phyloP scores from a whole-genome alignment of 169 alveolate species.

The Miamiensis avidus region DNA sequence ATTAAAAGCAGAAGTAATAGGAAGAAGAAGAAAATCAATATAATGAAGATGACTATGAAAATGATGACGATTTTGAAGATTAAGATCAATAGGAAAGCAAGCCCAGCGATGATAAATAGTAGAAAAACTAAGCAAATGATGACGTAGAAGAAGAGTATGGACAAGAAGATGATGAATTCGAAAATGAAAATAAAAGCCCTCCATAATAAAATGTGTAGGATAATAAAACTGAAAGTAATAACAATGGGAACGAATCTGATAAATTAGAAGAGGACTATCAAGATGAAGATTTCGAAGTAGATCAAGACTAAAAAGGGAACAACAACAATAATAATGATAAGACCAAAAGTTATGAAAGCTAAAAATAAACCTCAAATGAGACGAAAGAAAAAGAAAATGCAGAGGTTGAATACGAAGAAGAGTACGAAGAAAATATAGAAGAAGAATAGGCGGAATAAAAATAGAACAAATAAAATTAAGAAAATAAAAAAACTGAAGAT shows the following conservation, averaged over 20 bases:
- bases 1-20: not conserved
- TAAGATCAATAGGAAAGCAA: no score
- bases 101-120: no score
- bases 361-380: no score
- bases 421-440: not conserved
- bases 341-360: not conserved
- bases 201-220: not conserved
- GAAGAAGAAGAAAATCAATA: not conserved
- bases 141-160: not conserved
- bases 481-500: no score
- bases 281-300: not conserved
- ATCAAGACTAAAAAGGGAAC: not conserved
- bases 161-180: not conserved
- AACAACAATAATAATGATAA: not conserved
- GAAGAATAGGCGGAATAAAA: not conserved
- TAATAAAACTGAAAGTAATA: no score
- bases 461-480: no score
- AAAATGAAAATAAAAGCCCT: no score
- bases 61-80: not conserved
- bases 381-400: not conserved
- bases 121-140: not conserved
- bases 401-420: not conserved
- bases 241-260: not conserved
- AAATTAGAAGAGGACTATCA: not conserved
- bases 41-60: no score